Evolutionary conservation across 2,329 filamentous ascomycete species (phyloP).

Genomic region (Sclerotiophoma versabilis): DNA sequence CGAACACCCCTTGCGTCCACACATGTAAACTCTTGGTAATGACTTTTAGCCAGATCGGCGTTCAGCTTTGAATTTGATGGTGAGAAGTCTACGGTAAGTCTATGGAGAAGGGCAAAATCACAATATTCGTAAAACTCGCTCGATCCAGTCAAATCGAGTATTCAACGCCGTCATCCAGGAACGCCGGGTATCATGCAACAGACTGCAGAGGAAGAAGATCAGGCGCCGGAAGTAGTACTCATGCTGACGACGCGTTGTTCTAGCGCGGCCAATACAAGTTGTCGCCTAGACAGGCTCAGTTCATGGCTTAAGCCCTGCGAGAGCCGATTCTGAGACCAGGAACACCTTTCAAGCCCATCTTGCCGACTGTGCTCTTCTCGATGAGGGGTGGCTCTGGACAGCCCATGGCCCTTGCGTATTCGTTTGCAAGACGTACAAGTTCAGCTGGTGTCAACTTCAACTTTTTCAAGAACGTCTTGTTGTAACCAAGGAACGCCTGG

Average conservation of each 20-base stretch:
- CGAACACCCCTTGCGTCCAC: conserved; percentile 6
- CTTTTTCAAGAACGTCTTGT: conserved; percentile 55
- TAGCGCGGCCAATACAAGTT: neutral
- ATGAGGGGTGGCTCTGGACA: conserved; percentile 56
- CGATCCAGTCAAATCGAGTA: neutral
- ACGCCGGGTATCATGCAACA: conserved; percentile 19
- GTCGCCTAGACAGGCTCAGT: conserved; percentile 12
- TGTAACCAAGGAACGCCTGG: conserved; percentile 57
- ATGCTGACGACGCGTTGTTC: conserved; percentile 1
- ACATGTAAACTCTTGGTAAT: neutral
- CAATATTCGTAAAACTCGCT: neutral
- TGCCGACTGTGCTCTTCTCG: conserved; percentile 54
- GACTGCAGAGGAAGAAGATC: conserved; percentile 8
- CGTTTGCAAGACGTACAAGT: conserved; percentile 54
- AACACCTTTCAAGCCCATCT: conserved; percentile 58
- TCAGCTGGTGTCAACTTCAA: conserved; percentile 49
- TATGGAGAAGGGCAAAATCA: neutral
- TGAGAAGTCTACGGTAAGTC: conserved; percentile 2
- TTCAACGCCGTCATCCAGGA: conserved; percentile 6
- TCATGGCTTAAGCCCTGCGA: conserved; percentile 18
- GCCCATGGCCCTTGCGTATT: conserved; percentile 53
- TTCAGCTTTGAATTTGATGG: neutral
- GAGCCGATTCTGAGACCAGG: conserved; percentile 48
- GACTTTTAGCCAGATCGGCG: neutral
- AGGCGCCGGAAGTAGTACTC: neutral